Percentiles rank a stretch among this genome's conserved stretches.
Evolutionary conservation across 2,329 filamentous ascomycete species (phyloP).

Genomic region (Hymenoscyphus salicellus): DNA sequence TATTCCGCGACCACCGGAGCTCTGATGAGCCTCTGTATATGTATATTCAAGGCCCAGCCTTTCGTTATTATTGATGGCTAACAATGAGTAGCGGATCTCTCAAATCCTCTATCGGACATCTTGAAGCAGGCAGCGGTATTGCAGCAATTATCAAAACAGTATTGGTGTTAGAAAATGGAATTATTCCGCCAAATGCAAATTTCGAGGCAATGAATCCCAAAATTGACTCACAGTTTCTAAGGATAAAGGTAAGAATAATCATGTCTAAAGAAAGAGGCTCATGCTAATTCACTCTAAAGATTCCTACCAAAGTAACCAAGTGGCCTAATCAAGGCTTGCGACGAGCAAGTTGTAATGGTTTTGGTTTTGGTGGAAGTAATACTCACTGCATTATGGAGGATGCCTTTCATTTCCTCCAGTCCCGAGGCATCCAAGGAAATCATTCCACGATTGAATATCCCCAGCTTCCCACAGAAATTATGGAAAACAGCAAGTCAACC

Average conservation of each 20-base stretch:
- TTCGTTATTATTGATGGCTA: background rate
- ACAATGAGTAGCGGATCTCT: conserved; percentile 9
- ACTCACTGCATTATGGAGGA: conserved; percentile 20
- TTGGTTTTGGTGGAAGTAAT: conserved; percentile 27
- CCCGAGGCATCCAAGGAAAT: background rate
- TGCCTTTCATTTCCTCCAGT: conserved; percentile 28
- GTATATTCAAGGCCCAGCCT: background rate
- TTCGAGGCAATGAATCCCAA: conserved; percentile 37
- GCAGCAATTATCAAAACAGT: conserved; percentile 24
- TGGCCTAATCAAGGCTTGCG: conserved; percentile 11
- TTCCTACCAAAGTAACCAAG: conserved; percentile 7
- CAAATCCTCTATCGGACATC: conserved; percentile 31
- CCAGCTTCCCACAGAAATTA: background rate
- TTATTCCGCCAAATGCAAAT: conserved; percentile 24
- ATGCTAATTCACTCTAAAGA: background rate
- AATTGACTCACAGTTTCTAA: conserved; percentile 8
- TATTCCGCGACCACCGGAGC: conserved; percentile 1
- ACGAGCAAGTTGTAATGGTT: conserved; percentile 26
- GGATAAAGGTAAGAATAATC: background rate
- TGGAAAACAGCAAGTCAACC: background rate
- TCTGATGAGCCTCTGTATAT: conserved; percentile 6
- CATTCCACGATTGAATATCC: background rate
- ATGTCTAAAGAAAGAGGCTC: background rate
- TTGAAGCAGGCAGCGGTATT: conserved; percentile 25
- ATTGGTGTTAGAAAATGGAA: conserved; percentile 22